Base-by-base conservation (phyloP, 352 stramenopile genomes). In the Pythium chondricola region DNA sequence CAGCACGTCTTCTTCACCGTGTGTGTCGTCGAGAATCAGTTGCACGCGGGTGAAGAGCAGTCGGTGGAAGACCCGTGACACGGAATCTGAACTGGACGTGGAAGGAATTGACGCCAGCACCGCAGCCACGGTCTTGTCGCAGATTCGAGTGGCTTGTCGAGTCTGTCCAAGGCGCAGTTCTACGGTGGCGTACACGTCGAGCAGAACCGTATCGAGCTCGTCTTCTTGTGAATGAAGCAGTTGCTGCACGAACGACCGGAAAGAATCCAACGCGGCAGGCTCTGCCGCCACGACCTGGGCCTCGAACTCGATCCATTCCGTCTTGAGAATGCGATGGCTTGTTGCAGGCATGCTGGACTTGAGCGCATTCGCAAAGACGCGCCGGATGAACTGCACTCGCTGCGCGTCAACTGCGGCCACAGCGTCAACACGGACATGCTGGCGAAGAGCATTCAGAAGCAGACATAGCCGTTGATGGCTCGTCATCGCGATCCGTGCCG, bases 31-130 rank as follows among this genome's bases (percentile, higher is more conserved):
- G 14, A 25, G 8, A 7, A 21, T 26, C 20, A 52, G 24, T 20
- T 56, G 63, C 3, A 66, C 44, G 2, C 71, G 71, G 20, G 85
- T 56, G 62, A 75, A 88, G 4, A 79, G 29, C 31, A 88, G 66
- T 7, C 65, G 65, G 52, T 90, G 78, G 10, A 81, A 74, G 22
- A 25, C 26, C 26, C 58, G 60, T 49, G 41, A n/a, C 6, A 10
- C 18, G 25, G 24, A 33, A 16, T 22, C 11, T 10, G 6, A 4
- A 9, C 14, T 17, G 6, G 6, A 17, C 11, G 11, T 31, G 29
- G 11, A 5, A 11, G 14, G 13, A n/a, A 44, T 33, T 4, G n/a
- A 33, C 29, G 29, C 29, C 29, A 27, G 11, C 16, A 61, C 10
- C 0, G 52, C 43, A 2, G 33, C 30, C n/a, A 87, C 25, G 16